Conservation (phyloP, 2,329 filamentous ascomycete species). For the Metarhizium robertsii region DNA sequence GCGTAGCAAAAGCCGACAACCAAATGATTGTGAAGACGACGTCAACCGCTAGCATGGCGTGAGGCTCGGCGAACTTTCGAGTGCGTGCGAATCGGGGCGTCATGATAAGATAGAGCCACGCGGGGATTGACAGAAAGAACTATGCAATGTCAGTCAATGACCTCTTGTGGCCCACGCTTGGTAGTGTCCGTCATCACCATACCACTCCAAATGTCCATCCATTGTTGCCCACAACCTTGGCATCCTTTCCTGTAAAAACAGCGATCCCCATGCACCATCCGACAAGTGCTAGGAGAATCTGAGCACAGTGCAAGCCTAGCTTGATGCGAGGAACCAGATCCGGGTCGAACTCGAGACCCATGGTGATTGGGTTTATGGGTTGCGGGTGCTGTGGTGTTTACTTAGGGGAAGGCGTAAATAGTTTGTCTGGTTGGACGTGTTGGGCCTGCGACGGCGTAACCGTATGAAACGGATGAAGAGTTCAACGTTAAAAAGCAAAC, state of each 20-base stretch:
- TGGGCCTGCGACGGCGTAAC: background rate
- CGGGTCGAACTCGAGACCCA: slow-evolving; percentile 42
- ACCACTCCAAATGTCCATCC: slow-evolving; percentile 58
- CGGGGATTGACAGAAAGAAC: slow-evolving; percentile 56
- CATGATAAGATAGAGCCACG: slow-evolving; percentile 57
- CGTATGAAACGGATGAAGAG: background rate
- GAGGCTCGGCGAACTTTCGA: slow-evolving; percentile 50
- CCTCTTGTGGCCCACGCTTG: background rate
- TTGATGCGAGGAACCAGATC: slow-evolving; percentile 47
- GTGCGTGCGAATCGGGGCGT: slow-evolving; percentile 55
- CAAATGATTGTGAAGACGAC: slow-evolving; percentile 50
- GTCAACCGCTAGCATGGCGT: slow-evolving; percentile 52
- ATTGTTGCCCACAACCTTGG: slow-evolving; percentile 45
- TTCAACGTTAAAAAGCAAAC: background rate
- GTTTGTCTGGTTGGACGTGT: background rate
- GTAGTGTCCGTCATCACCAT: slow-evolving; percentile 18
- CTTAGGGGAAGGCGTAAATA: background rate
- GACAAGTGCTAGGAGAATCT: slow-evolving; percentile 45
- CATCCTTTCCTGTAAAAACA: slow-evolving; percentile 40
- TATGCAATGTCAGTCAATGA: slow-evolving; percentile 17
- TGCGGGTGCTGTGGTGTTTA: background rate
- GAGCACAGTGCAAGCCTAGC: slow-evolving; percentile 45
- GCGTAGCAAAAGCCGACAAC: slow-evolving; percentile 57
- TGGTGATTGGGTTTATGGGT: slow-evolving; percentile 22
- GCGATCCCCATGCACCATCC: slow-evolving; percentile 51